Evolutionary conservation across 495 filamentous ascomycete genomes (phyloP), one percentile per base, ranked within the genome.

Genomic region (Staphylotrichum tortipilum): DNA sequence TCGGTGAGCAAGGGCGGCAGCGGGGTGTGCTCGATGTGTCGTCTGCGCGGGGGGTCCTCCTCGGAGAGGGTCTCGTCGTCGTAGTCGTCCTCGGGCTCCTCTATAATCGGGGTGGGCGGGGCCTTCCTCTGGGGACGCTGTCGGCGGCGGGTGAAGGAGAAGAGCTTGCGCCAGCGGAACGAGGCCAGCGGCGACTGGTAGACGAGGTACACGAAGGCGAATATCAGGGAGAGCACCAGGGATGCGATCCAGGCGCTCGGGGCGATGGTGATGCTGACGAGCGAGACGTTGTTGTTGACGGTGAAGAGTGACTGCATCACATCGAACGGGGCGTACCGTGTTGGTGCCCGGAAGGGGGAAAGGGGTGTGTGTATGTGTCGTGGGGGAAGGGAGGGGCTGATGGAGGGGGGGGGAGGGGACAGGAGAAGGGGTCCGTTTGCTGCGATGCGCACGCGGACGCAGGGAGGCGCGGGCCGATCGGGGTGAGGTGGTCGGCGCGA

Each of bases 221-320:
- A 75, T 47, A 73, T 52, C 47, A 85, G 64, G 15, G 71, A 56
- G 39, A 80, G 61, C 46, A 77, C 55, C 51, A 81, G 67, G 33
- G 65, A 62, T 19, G 62, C 69, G 53, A 81, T 57, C 56, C 71
- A 76, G 47, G 76, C 72, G 57, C 72, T 72, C 12, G 76, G 75
- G 23, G 74, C 73, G 60, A 79, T 71, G 49, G 66, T 67, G 41
- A 79, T 58, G 59, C 72, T 76, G 48, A 79, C 50, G 36, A 79
- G 66, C 37, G 75, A 68, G 54, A 75, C 67, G 64, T 76, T 67
- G 67, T 73, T 78, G 58, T 78, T 67, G 52, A 79, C 65, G 28
- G 72, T 73, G 53, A 79, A 60, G 55, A 76, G 62, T 17, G 71
- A 70, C 58, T 60, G 63, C 72, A 76, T 73, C 61, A 63, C 62